Percentiles rank a stretch among this genome's conserved stretches.
Conservation (phyloP, 2,329 filamentous ascomycete species). For the Fusarium irregulare region DNA sequence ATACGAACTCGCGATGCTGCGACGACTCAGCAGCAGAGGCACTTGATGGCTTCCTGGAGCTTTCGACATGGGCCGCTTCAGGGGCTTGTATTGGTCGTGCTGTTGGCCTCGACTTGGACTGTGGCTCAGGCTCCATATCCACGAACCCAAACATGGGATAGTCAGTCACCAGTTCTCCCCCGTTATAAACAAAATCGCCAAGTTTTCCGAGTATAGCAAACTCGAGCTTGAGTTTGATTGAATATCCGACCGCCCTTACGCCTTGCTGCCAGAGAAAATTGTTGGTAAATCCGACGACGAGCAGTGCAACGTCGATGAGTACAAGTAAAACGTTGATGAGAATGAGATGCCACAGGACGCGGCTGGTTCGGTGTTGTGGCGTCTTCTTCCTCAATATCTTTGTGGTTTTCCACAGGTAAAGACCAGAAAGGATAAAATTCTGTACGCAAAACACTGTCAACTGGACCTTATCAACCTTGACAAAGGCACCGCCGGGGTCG, state of each 20-base stretch:
- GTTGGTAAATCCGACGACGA: constrained; percentile 48
- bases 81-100: neutral
- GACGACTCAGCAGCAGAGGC: constrained; percentile 16
- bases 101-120: neutral
- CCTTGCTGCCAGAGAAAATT: constrained; percentile 50
- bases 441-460: constrained; percentile 30
- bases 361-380: constrained; percentile 17
- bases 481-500: constrained; percentile 6
- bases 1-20: neutral
- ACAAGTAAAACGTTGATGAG: constrained; percentile 57
- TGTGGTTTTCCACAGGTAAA: constrained; percentile 33
- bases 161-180: constrained; percentile 28
- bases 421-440: constrained; percentile 30
- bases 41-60: constrained; percentile 14
- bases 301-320: constrained; percentile 54
- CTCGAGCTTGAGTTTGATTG: constrained; percentile 54
- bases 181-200: constrained; percentile 49
- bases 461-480: constrained; percentile 25
- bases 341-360: constrained; percentile 34
- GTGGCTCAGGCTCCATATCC: constrained; percentile 30
- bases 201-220: constrained; percentile 52
- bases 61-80: constrained; percentile 3
- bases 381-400: constrained; percentile 23
- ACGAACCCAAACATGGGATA: constrained; percentile 33
- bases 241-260: constrained; percentile 51